These are phyloP conservation scores for Decorospora gaudefroyi DNA, from an alignment of 2,329 filamentous ascomycete species.

Conservation along the genomic window DNA sequence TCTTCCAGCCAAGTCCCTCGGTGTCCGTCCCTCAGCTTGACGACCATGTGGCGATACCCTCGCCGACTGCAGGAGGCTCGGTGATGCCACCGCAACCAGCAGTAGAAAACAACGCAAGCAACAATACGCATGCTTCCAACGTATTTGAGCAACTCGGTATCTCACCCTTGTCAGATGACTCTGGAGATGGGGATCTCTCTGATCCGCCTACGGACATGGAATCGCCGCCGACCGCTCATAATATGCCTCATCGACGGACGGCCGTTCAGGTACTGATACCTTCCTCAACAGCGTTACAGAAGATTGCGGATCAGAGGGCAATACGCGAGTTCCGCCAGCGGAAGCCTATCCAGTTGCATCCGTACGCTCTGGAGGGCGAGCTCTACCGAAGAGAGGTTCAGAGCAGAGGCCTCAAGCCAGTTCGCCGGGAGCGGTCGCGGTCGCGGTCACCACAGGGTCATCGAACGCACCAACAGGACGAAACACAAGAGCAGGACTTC, in stretches of 20 bases:
- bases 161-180: slow-evolving; percentile 29
- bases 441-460: slow-evolving; percentile 36
- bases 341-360: slow-evolving; percentile 56
- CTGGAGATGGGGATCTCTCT: slow-evolving; percentile 33
- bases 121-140: slow-evolving; percentile 7
- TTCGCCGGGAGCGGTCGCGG: slow-evolving; percentile 42
- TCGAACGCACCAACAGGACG: slow-evolving; percentile 19
- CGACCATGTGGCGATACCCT: slow-evolving; percentile 4
- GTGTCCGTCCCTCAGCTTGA: slow-evolving; percentile 13
- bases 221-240: slow-evolving; percentile 11
- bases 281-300: slow-evolving; percentile 24
- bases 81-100: background rate
- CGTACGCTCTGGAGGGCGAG: slow-evolving; percentile 53
- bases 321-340: slow-evolving; percentile 50
- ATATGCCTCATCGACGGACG: slow-evolving; percentile 30
- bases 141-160: slow-evolving; percentile 28
- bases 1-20: slow-evolving; percentile 7
- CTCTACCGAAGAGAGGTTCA: slow-evolving; percentile 51
- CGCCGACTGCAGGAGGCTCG: slow-evolving; percentile 5
- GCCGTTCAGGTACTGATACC: slow-evolving; percentile 41
- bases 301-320: slow-evolving; percentile 22
- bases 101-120: background rate
- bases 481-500: slow-evolving; percentile 43
- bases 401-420: slow-evolving; percentile 51
- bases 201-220: slow-evolving; percentile 32